These are phyloP conservation scores for Orbilia brochopaga DNA, from an alignment of 2,329 filamentous ascomycete genomes.

Conservation along the genomic window DNA sequence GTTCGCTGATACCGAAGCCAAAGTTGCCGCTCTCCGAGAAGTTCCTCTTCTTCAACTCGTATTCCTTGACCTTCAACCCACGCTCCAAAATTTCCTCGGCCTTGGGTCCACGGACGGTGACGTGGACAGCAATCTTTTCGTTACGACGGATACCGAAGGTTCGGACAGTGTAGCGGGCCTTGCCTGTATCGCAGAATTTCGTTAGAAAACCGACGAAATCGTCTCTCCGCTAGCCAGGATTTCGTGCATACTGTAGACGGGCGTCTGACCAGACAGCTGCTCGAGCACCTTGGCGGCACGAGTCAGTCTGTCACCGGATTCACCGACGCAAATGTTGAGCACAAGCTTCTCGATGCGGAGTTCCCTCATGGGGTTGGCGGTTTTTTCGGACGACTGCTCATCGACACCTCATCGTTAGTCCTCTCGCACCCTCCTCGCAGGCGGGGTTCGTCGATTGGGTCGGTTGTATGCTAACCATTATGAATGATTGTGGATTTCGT, in stretches of 20 bases:
- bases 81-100: conserved; percentile 99
- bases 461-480: conserved; percentile 44
- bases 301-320: conserved; percentile 99
- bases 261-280: conserved; percentile 99
- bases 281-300: conserved; percentile 99
- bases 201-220: conserved; percentile 6
- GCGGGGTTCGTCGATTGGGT: not conserved
- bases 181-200: conserved; percentile 58
- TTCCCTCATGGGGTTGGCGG: conserved; percentile 97
- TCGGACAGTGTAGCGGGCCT: conserved; percentile 99
- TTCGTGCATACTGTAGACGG: conserved; percentile 88
- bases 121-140: conserved; percentile 99
- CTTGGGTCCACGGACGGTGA: conserved; percentile 98
- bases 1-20: conserved; percentile 99
- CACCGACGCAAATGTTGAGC: conserved; percentile 99
- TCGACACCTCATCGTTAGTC: conserved; percentile 25
- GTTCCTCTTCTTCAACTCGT: conserved; percentile 99
- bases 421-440: conserved; percentile 7
- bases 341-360: conserved; percentile 95
- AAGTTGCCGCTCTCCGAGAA: conserved; percentile 99
- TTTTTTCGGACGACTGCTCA: conserved; percentile 38
- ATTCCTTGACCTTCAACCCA: conserved; percentile 99
- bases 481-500: conserved; percentile 31
- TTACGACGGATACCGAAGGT: conserved; percentile 99
- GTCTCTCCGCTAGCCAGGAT: conserved; percentile 6